Evolutionary conservation across 1,139 yeast species (phyloP), one percentile per base, ranked within the genome.

Genomic region (Hansenula sp.): DNA sequence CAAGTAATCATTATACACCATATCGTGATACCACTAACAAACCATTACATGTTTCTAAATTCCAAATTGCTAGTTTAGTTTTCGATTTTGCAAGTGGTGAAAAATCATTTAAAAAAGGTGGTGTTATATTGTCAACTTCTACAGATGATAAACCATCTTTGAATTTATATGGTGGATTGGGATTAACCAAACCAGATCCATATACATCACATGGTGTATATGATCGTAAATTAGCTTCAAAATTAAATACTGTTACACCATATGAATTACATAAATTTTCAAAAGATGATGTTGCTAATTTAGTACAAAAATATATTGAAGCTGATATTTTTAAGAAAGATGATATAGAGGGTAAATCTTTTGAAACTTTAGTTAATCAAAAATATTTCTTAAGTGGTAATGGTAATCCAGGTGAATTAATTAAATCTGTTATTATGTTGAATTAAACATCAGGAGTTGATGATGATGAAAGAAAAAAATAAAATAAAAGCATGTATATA

Each of bases 391-490:
- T 81, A 28, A 73, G 84, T 48, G 90, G 95, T 37, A 79, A 82
- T 50, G 96, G 96, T 51, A 87, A 85, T 61, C 90, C 95, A 31
- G 74, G 84, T 43, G 78, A 75, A 48, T 62, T 86, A 46, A 61
- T 83, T 45, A 79, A 69, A 55, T 69, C 75, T 41, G 64, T 69
- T 51, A 65, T 68, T 19, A 43, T 54, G 51, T 48, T 28, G 13
- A 17, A 25, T 8, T 25, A n/a, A n/a, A n/a, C n/a, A n/a, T n/a
- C n/a, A n/a, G n/a, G n/a, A n/a, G n/a, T n/a, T n/a, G n/a, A n/a
- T n/a, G n/a, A n/a, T n/a, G n/a, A n/a, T n/a, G n/a, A n/a, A n/a
- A n/a, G n/a, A n/a, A n/a, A n/a, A n/a, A 24, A 16, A 20, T 18
- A 21, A 9, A 21, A 21, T n/a, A n/a, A n/a, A 18, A 21, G 13